Evolutionary conservation across 1,139 yeast genomes (phyloP).

Genomic region (Yamadazyma sp.): DNA sequence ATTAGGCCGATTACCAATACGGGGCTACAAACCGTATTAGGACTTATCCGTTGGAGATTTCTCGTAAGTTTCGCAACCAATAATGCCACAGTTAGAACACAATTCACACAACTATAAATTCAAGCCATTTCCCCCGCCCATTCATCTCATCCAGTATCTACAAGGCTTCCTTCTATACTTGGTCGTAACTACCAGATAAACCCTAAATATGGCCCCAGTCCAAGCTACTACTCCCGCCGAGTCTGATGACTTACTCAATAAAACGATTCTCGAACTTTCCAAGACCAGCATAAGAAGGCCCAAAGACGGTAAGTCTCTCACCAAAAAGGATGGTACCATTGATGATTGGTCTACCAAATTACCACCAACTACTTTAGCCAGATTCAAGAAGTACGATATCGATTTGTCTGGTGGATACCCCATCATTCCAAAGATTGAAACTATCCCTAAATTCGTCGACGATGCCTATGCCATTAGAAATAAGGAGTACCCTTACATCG

Average conservation of each 20-base stretch:
- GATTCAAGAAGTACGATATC: conserved; percentile 29
- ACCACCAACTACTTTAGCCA: conserved; percentile 19
- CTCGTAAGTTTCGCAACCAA: no score
- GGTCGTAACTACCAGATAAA: no score
- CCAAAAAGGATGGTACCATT: conserved; percentile 4
- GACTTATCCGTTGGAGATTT: no score
- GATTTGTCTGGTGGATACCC: conserved; percentile 38
- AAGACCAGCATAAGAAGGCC: conserved; percentile 2
- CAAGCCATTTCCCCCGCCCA: no score
- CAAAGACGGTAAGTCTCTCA: not conserved
- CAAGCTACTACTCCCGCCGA: conserved; percentile 4
- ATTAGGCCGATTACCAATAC: no score
- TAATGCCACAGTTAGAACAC: no score
- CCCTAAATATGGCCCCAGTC: conserved; percentile 16
- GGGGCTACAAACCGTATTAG: no score
- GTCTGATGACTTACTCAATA: conserved; percentile 4
- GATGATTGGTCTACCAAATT: conserved; percentile 17
- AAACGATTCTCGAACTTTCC: conserved; percentile 6
- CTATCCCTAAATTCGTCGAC: conserved; percentile 50
- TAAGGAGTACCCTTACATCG: conserved; percentile 40
- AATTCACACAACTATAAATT: not conserved
- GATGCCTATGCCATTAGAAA: conserved; percentile 49
- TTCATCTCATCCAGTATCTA: no score
- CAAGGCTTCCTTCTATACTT: not conserved
- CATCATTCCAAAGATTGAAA: conserved; percentile 22